These are phyloP conservation scores for Globisporangium echinulatum DNA, from an alignment of 352 stramenopile species.

Conservation along the genomic window DNA sequence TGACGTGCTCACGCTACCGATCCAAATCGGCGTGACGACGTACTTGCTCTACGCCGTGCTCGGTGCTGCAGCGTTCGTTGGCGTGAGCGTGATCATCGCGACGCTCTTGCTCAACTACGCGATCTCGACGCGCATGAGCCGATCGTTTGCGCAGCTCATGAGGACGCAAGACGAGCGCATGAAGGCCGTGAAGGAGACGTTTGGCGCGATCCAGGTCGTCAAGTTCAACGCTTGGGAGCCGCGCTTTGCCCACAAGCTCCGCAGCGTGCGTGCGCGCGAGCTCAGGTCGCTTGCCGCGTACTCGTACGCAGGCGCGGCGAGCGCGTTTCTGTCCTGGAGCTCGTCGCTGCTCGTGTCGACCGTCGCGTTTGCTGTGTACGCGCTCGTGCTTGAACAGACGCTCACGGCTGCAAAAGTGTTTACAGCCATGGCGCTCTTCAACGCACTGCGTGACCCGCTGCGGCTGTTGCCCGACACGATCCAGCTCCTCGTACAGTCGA, in stretches of 20 bases:
- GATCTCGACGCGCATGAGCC: constrained; percentile 19
- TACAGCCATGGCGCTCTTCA: constrained; percentile 45
- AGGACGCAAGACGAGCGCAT: constrained; percentile 26
- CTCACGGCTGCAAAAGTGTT: constrained; percentile 51
- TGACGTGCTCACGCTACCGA: constrained; percentile 13
- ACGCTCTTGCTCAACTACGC: constrained; percentile 19
- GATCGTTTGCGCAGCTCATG: too few species aligned
- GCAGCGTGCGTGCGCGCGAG: constrained; percentile 47
- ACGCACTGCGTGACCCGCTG: constrained; percentile 32
- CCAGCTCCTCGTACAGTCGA: constrained; percentile 34
- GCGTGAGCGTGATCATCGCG: constrained; percentile 17
- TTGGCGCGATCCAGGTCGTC: constrained; percentile 81
- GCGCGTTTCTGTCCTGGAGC: constrained; percentile 55
- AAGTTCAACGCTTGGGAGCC: constrained; percentile 90
- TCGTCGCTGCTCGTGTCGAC: constrained; percentile 39
- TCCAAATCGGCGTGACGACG: constrained; percentile 20
- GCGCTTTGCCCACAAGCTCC: constrained; percentile 67
- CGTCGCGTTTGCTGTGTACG: constrained; percentile 41
- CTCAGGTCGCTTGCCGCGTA: constrained; percentile 45
- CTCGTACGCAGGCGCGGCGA: constrained; percentile 44
- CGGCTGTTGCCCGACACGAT: constrained; percentile 27
- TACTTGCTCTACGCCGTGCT: constrained; percentile 24
- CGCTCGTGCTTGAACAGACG: constrained; percentile 24
- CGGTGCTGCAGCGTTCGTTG: constrained; percentile 21
- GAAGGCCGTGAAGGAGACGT: constrained; percentile 34